Percentiles rank a stretch among this genome's conserved stretches.
phyloP scores from a whole-genome alignment of 169 alveolate genomes.

The Besnoitia besnoiti region DNA sequence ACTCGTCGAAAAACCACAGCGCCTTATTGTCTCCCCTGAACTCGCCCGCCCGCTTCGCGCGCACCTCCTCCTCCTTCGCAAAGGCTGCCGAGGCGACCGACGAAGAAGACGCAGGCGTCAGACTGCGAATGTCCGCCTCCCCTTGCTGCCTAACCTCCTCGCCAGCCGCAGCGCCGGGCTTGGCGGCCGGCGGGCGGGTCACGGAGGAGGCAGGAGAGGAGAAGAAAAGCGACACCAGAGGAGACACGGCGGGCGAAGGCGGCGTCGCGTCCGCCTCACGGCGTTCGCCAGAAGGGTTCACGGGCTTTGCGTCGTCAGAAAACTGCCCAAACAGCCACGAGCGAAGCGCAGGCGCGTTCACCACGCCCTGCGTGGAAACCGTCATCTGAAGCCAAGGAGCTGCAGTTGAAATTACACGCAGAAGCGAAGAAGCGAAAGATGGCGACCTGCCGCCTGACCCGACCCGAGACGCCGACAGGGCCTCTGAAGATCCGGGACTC shows the following conservation, averaged over 20 bases:
- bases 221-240: not conserved
- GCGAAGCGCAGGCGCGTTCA: not conserved
- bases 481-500: no score
- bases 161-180: not conserved
- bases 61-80: slow-evolving; percentile 14
- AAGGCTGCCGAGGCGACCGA: not conserved
- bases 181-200: not conserved
- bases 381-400: not conserved
- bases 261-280: not conserved
- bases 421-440: not conserved
- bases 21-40: slow-evolving; percentile 3
- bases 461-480: not conserved
- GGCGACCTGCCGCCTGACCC: not conserved
- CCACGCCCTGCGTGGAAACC: slow-evolving; percentile 2
- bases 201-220: not conserved
- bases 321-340: not conserved
- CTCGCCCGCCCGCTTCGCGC: no score
- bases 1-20: slow-evolving; percentile 42
- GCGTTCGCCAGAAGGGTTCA: not conserved
- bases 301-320: not conserved
- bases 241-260: no score
- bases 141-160: not conserved
- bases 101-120: not conserved
- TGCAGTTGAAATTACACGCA: not conserved
- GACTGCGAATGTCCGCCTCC: no score